Base-by-base conservation (phyloP, 331 rosid genomes). In the Dryas integrifolia region DNA sequence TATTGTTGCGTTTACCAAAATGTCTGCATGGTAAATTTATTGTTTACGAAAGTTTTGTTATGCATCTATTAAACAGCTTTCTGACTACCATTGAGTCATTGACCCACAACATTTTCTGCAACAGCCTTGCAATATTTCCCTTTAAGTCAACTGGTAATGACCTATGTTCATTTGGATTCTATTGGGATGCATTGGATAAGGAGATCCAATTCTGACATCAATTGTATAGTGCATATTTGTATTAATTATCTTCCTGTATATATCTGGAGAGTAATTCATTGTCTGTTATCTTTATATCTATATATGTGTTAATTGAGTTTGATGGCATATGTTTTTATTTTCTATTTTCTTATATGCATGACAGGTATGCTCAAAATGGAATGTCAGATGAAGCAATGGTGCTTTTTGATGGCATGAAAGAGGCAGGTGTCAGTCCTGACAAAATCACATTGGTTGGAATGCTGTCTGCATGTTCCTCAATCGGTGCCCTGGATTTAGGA, bases 331-430 rank as follows among this genome's bases (percentile, higher is more conserved):
- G 43, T 65, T 15, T 16, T 16, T 60, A 30, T 73, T 50, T 13
- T 16, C 5, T 35, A 3, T 40, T 48, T 40, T 35, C 41, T 69
- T 61, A 57, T 10, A 70, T 74, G 39, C 49, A 30, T 88, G 77
- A 46, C 88, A 92, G 98, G 64, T 92, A 90, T 80, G 92, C 98
- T 65, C 97, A 92, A 82, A 90, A 87, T 73, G 98, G 96, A 58
- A 86, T 81, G 89, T 91, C 97, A 1, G 93, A 90, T 67, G 89
- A 90, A 82, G 92, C 98, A 9, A 85, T 88, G 45, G 66, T 75
- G 77, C 76, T 90, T 57, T 92, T 83, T 77, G 82, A 88, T 68
- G 39, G 24, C 80, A 92, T 92, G 97, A 83, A 75, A 83, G 87
- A 72, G 67, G 85, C 65, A 7, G 63, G 74, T 62, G 69, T 85